Base-by-base conservation (phyloP, 2,329 filamentous ascomycete genomes). In the Hansfordia pulvinata region DNA sequence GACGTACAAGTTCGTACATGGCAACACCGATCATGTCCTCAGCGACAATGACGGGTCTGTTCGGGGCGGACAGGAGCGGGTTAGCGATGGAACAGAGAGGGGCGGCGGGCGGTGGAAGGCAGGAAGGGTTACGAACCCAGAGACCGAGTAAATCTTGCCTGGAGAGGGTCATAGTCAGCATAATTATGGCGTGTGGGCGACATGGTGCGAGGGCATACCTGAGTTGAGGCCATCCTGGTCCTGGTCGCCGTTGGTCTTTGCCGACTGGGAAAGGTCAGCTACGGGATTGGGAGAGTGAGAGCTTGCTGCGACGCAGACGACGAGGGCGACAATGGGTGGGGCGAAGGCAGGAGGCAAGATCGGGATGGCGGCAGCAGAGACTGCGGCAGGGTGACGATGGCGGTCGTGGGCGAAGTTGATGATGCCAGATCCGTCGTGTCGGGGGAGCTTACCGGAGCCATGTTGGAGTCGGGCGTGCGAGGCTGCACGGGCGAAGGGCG, bases 11-110 rank as follows among this genome's bases (percentile, higher is more conserved):
- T 64, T 98, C 90, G 74, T 96, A 94, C 90, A 98, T 98, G 56
- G 90, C 86, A 69, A 90, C 90, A 56, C 90, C 90, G 50, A 88
- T 84, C 86, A 98, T 93, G 59, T 94, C 77, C 64, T 96, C 88
- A 52, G 88, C 90, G 43, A 98, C 72, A 46, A 98, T 78, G 65
- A 98, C 90, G 50, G 90, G 90, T 41, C 82, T 77, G 25, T 23
- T 25, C 18, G 27, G 19, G 25, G n/a, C n/a, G n/a, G n/a, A n/a
- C n/a, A n/a, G n/a, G n/a, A n/a, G n/a, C n/a, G n/a, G 26, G 37
- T 62, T 44, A 61, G 54, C 34, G 33, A 34, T 37, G 28, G 29
- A 14, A 23, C 19, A 22, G 36, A 12, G 26, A 13, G 19, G 19
- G 12, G 24, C 20, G 12, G 9, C 13, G 9, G 18, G 29, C 16